Evolutionary conservation across 169 alveolate genomes (phyloP), one percentile per base, ranked within the genome.

Genomic region (Theileria parva): DNA sequence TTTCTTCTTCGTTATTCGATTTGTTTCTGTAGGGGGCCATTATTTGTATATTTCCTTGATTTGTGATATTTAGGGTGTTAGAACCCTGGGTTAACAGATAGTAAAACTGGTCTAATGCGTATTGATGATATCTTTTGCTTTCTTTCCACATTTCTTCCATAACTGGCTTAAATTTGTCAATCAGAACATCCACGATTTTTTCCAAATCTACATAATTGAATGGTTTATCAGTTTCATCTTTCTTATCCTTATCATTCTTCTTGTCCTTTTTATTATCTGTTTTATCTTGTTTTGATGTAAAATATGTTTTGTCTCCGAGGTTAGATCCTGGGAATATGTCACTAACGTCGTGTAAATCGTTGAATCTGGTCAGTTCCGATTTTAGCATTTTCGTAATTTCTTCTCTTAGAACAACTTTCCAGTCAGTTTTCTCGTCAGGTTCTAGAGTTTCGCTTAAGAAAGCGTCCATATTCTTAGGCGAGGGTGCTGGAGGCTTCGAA

Each of bases 51-150:
- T 37, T 37, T 37, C 48, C 48, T 6, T 37, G 4, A 37, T 4
- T 37, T 13, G 44, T 13, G 11, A 7, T 8, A 0, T 6, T 37
- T n/a, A 28, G 4, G 0, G 64, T 15, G 37, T 44, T 71, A 19
- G 80, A 30, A 55, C 23, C 19, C 17, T 65, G 73, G 4, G 30
- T 57, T 11, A 73, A 25, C 30, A 63, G 39, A 64, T 53, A 11
- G 65, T 63, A 80, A 37, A 39, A 7, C 68, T 73, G 83, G 50
- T 83, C 89, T 28, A 83, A 0, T 23, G 86, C 69, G 76, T 83
- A 83, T 25, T 83, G 51, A 53, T 83, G 86, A 0, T 48, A 32
- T 19, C 21, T 66, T 73, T 83, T 83, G 21, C 80, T 76, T 25
- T 72, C 89, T 12, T 0, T 30, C 89, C 89, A 83, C 32, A 83